Evolutionary conservation across 805 yeast species (phyloP).

Genomic region (Lipomyces sp.): DNA sequence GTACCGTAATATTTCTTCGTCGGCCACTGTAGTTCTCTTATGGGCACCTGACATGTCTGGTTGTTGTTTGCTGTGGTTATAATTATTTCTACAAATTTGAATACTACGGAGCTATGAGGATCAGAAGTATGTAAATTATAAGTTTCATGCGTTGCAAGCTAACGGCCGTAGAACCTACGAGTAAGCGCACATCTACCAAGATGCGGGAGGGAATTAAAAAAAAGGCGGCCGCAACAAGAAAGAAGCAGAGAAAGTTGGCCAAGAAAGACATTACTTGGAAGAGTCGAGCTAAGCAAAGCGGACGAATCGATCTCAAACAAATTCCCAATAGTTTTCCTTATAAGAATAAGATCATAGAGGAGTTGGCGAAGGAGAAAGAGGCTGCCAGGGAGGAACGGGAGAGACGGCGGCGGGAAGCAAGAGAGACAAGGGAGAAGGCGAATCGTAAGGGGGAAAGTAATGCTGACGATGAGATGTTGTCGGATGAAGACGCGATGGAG

Average conservation of each 20-base stretch:
- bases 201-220: slow-evolving; percentile 95
- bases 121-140: slow-evolving; percentile 23
- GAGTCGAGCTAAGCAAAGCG: slow-evolving; percentile 76
- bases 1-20: background rate
- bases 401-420: slow-evolving; percentile 46
- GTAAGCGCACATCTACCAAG: slow-evolving; percentile 89
- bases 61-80: background rate
- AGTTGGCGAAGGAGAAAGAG: slow-evolving; percentile 57
- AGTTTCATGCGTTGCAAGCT: background rate
- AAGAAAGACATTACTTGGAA: slow-evolving; percentile 96
- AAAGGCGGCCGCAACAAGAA: slow-evolving; percentile 89
- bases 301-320: slow-evolving; percentile 58
- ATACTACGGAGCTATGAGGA: slow-evolving; percentile 18
- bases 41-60: background rate
- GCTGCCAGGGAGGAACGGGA: slow-evolving; percentile 50
- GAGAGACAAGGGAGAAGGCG: slow-evolving; percentile 41
- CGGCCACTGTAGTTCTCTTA: background rate
- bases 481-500: slow-evolving; percentile 48
- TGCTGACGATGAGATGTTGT: slow-evolving; percentile 37
- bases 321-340: slow-evolving; percentile 95
- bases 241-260: slow-evolving; percentile 79
- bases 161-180: slow-evolving; percentile 59
- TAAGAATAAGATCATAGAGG: slow-evolving; percentile 75
- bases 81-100: background rate
- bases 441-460: slow-evolving; percentile 15